Conservation (phyloP, 805 yeast species). For the Ogataea polymorpha region DNA sequence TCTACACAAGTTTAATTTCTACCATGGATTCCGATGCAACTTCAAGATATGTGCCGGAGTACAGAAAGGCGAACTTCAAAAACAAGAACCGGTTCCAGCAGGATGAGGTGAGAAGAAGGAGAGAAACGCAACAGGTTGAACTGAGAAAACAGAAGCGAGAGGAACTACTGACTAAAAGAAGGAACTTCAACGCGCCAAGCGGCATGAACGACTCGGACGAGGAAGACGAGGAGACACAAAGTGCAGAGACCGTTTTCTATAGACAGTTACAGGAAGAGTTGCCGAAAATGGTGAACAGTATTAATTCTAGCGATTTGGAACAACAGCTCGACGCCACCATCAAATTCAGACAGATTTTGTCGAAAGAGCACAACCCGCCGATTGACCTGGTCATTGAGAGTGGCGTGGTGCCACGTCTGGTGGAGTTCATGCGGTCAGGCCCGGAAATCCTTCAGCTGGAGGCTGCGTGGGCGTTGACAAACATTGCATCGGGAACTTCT, state of each 20-base stretch:
- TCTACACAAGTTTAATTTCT: neutral
- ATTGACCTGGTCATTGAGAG: slow-evolving; percentile 88
- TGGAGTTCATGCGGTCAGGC: slow-evolving; percentile 76
- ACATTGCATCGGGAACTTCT: slow-evolving; percentile 91
- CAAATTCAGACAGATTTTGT: slow-evolving; percentile 87
- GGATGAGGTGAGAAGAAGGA: slow-evolving; percentile 95
- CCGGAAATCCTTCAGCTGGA: slow-evolving; percentile 90
- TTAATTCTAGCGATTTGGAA: slow-evolving; percentile 72
- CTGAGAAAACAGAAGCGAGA: slow-evolving; percentile 95
- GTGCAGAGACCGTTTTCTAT: slow-evolving; percentile 37
- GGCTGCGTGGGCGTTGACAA: slow-evolving; percentile 99
- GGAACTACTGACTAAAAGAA: slow-evolving; percentile 89
- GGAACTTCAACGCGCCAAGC: slow-evolving; percentile 57
- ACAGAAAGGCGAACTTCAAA: slow-evolving; percentile 94
- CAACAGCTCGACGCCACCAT: slow-evolving; percentile 85
- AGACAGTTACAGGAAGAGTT: slow-evolving; percentile 60
- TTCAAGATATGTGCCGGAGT: slow-evolving; percentile 89
- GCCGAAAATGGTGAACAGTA: slow-evolving; percentile 81
- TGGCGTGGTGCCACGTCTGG: slow-evolving; percentile 91
- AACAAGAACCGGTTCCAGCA: slow-evolving; percentile 91
- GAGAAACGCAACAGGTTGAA: slow-evolving; percentile 96
- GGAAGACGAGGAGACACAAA: slow-evolving; percentile 40
- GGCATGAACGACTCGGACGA: slow-evolving; percentile 53
- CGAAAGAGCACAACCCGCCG: slow-evolving; percentile 95
- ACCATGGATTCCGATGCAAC: slow-evolving; percentile 70